Conservation (phyloP, 2,329 filamentous ascomycete genomes). For the Rhytidhysteron rufulum region DNA sequence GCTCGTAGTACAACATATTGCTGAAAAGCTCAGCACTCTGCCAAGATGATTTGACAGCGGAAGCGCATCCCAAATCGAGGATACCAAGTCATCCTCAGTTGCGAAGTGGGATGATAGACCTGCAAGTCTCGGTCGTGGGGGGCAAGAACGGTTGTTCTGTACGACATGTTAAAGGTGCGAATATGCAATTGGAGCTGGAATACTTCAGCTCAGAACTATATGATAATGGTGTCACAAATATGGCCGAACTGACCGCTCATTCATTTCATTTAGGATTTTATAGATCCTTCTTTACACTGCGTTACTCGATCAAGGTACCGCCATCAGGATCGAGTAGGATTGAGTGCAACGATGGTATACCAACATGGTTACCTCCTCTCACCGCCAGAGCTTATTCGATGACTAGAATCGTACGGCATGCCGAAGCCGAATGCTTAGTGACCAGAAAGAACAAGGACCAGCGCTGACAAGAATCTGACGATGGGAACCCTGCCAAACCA, state of each 20-base stretch:
- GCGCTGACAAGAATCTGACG: no score
- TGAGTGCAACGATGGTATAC: neutral
- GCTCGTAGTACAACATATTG: conserved; percentile 19
- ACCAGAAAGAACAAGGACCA: neutral
- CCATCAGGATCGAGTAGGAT: neutral
- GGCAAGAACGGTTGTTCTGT: conserved; percentile 7
- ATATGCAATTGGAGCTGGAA: neutral
- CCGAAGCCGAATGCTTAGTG: neutral
- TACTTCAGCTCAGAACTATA: neutral
- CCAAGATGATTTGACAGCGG: conserved; percentile 7
- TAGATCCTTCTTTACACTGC: neutral
- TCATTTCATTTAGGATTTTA: neutral
- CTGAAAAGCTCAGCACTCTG: neutral
- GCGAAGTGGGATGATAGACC: neutral
- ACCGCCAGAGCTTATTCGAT: neutral
- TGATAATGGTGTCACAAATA: neutral
- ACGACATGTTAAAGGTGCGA: conserved; percentile 1
- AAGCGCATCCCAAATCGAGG: neutral
- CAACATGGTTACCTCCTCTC: neutral
- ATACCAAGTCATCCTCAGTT: conserved; percentile 1
- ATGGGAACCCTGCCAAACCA: neutral
- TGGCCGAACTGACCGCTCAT: neutral
- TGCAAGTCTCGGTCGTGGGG: neutral
- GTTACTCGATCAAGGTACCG: neutral
- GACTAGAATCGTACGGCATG: neutral